These are phyloP conservation scores for Neofusicoccum cordaticola DNA, from an alignment of 2,329 filamentous ascomycete genomes.

Conservation along the genomic window DNA sequence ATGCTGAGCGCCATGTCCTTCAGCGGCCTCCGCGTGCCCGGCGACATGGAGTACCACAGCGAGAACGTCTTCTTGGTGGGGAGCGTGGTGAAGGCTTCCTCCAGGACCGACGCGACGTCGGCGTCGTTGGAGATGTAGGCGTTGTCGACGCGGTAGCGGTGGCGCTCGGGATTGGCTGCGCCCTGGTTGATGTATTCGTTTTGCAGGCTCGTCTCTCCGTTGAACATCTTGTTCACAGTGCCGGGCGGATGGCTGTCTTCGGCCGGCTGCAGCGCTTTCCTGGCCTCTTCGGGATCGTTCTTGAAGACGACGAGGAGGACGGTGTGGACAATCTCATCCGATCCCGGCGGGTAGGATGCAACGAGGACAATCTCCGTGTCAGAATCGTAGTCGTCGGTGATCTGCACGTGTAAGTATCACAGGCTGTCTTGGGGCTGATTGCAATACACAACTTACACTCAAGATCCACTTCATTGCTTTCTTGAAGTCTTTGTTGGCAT, in stretches of 20 bases:
- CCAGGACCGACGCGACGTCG: slow-evolving; percentile 46
- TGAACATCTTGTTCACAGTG: slow-evolving; percentile 38
- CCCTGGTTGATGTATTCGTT: slow-evolving; percentile 46
- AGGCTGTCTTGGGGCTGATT: not conserved
- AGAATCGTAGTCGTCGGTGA: slow-evolving; percentile 33
- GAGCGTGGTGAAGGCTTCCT: slow-evolving; percentile 24
- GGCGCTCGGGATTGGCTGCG: slow-evolving; percentile 46
- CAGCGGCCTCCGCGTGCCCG: slow-evolving; percentile 41
- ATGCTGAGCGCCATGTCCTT: slow-evolving; percentile 55
- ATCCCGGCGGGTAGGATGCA: slow-evolving; percentile 28
- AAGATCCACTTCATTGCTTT: slow-evolving; percentile 50
- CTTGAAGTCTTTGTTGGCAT: slow-evolving; percentile 45
- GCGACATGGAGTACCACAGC: slow-evolving; percentile 25
- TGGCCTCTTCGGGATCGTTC: slow-evolving; percentile 33
- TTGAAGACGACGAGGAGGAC: slow-evolving; percentile 45
- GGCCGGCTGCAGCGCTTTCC: slow-evolving; percentile 35
- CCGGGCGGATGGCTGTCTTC: slow-evolving; percentile 41
- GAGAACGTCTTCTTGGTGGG: slow-evolving; percentile 13
- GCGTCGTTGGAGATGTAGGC: slow-evolving; percentile 49
- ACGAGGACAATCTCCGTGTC: slow-evolving; percentile 45
- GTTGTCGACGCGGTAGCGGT: slow-evolving; percentile 53
- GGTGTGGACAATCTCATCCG: slow-evolving; percentile 31
- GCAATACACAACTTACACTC: slow-evolving; percentile 30
- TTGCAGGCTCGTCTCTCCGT: slow-evolving; percentile 40
- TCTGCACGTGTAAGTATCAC: slow-evolving; percentile 16